Evolutionary conservation across 2,329 filamentous ascomycete genomes (phyloP).

Genomic region (Mycogone perniciosa): DNA sequence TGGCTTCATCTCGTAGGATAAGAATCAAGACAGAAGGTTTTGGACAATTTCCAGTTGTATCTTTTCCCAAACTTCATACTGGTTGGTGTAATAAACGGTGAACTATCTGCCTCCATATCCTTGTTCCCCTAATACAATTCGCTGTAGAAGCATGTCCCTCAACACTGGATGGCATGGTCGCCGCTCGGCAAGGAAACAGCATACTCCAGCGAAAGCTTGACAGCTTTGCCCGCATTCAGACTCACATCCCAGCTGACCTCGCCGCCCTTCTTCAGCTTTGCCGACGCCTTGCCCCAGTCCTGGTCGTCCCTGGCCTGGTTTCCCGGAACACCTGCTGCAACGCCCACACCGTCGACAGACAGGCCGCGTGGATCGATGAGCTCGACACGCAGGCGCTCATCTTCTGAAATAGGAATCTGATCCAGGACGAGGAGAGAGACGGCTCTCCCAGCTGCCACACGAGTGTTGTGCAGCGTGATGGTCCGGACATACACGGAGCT

Average conservation of each 20-base stretch:
- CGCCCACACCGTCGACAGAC: conserved; percentile 29
- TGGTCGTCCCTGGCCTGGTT: conserved; percentile 24
- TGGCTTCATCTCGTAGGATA: too few relatives aligned
- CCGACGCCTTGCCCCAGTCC: conserved; percentile 50
- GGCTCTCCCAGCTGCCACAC: conserved; percentile 28
- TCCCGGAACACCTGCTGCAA: conserved; percentile 30
- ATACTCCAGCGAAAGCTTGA: conserved; percentile 56
- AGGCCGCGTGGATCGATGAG: conserved; percentile 45
- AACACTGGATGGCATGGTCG: conserved; percentile 29
- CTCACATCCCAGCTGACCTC: conserved; percentile 54
- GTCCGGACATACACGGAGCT: conserved; percentile 43
- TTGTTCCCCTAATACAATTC: too few relatives aligned
- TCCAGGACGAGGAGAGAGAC: conserved; percentile 49
- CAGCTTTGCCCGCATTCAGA: conserved; percentile 50
- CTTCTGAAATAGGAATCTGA: conserved; percentile 56
- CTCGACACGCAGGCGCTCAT: conserved; percentile 49
- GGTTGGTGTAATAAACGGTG: too few relatives aligned
- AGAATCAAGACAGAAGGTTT: too few relatives aligned
- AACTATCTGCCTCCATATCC: too few relatives aligned
- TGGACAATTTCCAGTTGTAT: too few relatives aligned
- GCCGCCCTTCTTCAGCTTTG: conserved; percentile 48
- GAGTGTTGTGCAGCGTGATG: conserved; percentile 46
- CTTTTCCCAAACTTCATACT: too few relatives aligned
- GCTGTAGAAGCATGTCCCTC: not conserved
- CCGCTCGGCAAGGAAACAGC: conserved; percentile 50